A percentile compares a stretch with the other conserved stretches of the same genome.
Evolutionary conservation across 1,139 yeast species (phyloP).

Genomic region (Geotrichum candidum): DNA sequence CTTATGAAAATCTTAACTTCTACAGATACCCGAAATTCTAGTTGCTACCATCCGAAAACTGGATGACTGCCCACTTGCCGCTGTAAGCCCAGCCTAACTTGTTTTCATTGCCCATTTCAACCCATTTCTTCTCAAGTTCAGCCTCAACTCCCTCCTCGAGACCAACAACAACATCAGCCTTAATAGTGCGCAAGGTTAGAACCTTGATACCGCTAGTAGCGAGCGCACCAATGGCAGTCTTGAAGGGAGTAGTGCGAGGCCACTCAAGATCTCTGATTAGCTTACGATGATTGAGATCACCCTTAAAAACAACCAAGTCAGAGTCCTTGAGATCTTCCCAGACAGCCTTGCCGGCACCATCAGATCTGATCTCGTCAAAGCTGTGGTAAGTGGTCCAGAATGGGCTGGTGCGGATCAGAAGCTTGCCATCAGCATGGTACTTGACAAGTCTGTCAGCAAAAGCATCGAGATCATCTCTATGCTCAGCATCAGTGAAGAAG

Average conservation of each 20-base stretch:
- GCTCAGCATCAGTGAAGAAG: constrained; percentile 39
- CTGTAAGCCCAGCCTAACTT: constrained; percentile 80
- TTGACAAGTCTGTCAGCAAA: constrained; percentile 48
- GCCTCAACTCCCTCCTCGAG: constrained; percentile 65
- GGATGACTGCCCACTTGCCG: constrained; percentile 91
- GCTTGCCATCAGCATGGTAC: constrained; percentile 46
- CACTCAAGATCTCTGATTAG: constrained; percentile 85
- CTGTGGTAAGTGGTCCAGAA: constrained; percentile 80
- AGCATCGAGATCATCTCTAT: constrained; percentile 30
- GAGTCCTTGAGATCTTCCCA: constrained; percentile 52
- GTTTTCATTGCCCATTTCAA: constrained; percentile 47
- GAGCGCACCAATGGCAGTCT: constrained; percentile 61
- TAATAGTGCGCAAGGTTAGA: constrained; percentile 81
- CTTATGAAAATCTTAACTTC: neutral
- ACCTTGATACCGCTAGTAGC: constrained; percentile 54
- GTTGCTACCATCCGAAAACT: constrained; percentile 34
- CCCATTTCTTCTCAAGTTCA: constrained; percentile 55
- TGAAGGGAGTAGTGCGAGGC: constrained; percentile 75
- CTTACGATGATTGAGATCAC: constrained; percentile 93
- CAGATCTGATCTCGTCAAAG: constrained; percentile 61
- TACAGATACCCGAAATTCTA: neutral
- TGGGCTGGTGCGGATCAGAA: constrained; percentile 55
- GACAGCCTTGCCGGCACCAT: constrained; percentile 53
- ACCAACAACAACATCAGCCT: constrained; percentile 95
- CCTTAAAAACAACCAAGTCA: constrained; percentile 76